A percentile compares a stretch with the other conserved stretches of the same genome.
Conservation (phyloP, 1,284 basidiomycete genomes). For the Apiotrichum mycotoxinovorans region DNA sequence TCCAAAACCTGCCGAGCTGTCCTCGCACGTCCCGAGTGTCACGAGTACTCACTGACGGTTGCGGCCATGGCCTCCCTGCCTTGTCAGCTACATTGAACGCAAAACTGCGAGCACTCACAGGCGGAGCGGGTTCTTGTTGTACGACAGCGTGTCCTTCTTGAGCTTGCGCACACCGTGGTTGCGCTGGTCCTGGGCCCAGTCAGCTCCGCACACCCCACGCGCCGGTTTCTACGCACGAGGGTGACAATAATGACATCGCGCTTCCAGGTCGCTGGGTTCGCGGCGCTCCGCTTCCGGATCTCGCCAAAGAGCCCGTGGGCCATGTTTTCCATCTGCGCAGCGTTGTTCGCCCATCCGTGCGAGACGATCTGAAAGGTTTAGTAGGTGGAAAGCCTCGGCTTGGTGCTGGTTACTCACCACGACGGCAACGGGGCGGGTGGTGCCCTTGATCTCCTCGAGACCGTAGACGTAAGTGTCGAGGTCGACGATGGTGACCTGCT, state of each 20-base stretch:
- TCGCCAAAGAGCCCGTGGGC: slow-evolving; percentile 36
- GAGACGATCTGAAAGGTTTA: slow-evolving; percentile 12
- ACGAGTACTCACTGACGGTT: background rate
- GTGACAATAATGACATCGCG: slow-evolving; percentile 47
- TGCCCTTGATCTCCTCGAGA: slow-evolving; percentile 35
- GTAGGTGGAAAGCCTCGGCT: too few relatives aligned
- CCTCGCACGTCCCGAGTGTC: too few relatives aligned
- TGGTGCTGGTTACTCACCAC: slow-evolving; percentile 19
- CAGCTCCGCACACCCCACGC: background rate
- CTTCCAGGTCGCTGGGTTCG: slow-evolving; percentile 12
- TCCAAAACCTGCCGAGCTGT: too few relatives aligned
- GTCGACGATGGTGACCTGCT: slow-evolving; percentile 32
- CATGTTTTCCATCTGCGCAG: slow-evolving; percentile 35
- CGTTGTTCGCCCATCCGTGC: slow-evolving; percentile 23
- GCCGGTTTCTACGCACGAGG: slow-evolving; percentile 28
- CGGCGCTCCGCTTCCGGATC: slow-evolving; percentile 6
- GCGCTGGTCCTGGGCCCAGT: slow-evolving; percentile 57
- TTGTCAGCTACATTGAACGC: background rate
- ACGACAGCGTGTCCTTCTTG: slow-evolving; percentile 27
- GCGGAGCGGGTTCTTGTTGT: background rate
- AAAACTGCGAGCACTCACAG: background rate
- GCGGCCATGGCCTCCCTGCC: slow-evolving; percentile 4
- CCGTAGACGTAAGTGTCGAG: slow-evolving; percentile 40
- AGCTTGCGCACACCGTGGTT: slow-evolving; percentile 62
- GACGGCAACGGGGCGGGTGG: slow-evolving; percentile 26